These are phyloP conservation scores for Musa balbisiana DNA, from an alignment of 202 grass and related monocot species.

Conservation along the genomic window DNA sequence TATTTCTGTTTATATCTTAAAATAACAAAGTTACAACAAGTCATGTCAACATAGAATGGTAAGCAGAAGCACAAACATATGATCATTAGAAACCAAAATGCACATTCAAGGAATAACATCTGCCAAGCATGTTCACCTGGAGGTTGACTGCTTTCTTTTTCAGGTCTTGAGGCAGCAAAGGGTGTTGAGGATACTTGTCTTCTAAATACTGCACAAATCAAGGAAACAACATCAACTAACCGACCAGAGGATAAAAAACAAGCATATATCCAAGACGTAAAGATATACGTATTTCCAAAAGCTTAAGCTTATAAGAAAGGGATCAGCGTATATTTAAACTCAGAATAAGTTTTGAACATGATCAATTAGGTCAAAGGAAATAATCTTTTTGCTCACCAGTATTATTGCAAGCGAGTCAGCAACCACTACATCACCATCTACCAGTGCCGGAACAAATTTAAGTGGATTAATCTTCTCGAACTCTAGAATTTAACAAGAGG, in stretches of 20 bases:
- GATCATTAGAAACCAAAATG: not conserved
- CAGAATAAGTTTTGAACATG: not conserved
- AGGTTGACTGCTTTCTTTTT: conserved; percentile 79
- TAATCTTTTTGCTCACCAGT: not conserved
- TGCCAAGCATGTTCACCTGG: conserved; percentile 34
- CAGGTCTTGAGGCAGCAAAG: conserved; percentile 64
- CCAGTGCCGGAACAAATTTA: conserved; percentile 10
- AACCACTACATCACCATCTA: conserved; percentile 8
- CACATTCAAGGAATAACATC: not conserved
- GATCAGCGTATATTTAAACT: no score
- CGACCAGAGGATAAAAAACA: not conserved
- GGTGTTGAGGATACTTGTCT: conserved; percentile 78
- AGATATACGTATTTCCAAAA: not conserved
- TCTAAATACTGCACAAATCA: conserved; percentile 66
- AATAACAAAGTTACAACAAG: not conserved
- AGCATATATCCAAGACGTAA: not conserved
- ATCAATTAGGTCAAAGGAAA: conserved; percentile 6
- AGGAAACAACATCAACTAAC: not conserved
- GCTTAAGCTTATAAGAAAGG: no score
- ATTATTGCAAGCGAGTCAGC: conserved; percentile 13
- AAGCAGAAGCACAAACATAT: not conserved
- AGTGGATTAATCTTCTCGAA: conserved; percentile 14
- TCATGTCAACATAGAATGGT: conserved; percentile 1
- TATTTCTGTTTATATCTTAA: not conserved
- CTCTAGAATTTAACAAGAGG: not conserved